These are phyloP conservation scores for Tuctoria greenei DNA, from an alignment of 176 grass and related monocot genomes.

Conservation along the genomic window DNA sequence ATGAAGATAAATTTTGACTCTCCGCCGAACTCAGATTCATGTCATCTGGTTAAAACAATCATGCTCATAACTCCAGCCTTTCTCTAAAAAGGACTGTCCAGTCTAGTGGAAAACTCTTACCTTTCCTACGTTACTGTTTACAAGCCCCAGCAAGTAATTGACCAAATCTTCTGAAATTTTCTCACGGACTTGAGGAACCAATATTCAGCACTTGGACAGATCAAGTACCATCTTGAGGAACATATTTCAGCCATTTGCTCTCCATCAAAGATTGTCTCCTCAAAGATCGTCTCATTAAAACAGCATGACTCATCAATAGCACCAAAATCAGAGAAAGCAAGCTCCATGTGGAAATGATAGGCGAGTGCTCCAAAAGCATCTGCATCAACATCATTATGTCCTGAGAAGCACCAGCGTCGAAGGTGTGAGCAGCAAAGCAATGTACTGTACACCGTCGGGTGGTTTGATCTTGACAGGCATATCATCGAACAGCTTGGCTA, in stretches of 20 bases:
- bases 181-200: constrained; percentile 58
- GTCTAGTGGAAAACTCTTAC: constrained; percentile 87
- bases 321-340: no score
- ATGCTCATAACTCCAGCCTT: constrained; percentile 91
- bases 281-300: no score
- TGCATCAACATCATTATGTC: no score
- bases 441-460: no score
- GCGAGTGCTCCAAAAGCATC: no score
- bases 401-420: no score
- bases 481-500: no score
- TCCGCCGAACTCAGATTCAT: constrained; percentile 79
- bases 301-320: no score
- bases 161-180: constrained; percentile 77
- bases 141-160: constrained; percentile 58
- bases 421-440: no score
- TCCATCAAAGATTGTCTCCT: constrained; percentile 90
- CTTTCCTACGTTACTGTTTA: constrained; percentile 75
- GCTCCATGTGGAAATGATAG: no score
- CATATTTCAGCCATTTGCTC: constrained; percentile 93
- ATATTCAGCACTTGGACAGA: constrained; percentile 67
- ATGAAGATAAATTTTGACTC: no score
- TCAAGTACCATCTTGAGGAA: constrained; percentile 82
- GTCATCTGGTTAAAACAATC: constrained; percentile 80
- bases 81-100: constrained; percentile 74
- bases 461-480: no score